These are phyloP conservation scores for Ormosia semicastrata DNA, from an alignment of 306 rosid genomes.

Conservation along the genomic window DNA sequence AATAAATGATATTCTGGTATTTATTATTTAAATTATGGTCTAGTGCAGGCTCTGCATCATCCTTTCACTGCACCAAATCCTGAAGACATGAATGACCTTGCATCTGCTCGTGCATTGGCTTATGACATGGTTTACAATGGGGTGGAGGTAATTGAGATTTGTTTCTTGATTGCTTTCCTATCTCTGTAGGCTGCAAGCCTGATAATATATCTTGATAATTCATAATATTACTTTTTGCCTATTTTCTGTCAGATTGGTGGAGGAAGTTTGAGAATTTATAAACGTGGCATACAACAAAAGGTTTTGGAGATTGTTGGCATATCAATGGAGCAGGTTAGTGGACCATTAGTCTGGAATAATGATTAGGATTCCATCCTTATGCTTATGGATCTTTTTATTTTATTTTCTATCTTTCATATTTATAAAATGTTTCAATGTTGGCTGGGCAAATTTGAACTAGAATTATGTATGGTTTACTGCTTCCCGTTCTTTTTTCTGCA, in stretches of 20 bases:
- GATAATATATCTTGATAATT: conserved; percentile 11
- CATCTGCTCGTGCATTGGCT: conserved; percentile 95
- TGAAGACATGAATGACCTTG: conserved; percentile 78
- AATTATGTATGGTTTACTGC: neutral
- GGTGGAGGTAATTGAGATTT: conserved; percentile 68
- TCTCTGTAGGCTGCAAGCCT: conserved; percentile 19
- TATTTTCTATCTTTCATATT: neutral
- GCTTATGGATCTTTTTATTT: conserved; percentile 1
- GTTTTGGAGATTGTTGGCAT: conserved; percentile 88
- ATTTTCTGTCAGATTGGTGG: conserved; percentile 76
- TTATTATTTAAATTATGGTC: neutral
- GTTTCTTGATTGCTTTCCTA: neutral
- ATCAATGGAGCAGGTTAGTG: conserved; percentile 81
- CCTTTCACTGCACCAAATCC: conserved; percentile 99
- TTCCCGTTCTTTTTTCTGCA: neutral
- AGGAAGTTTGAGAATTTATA: conserved; percentile 92
- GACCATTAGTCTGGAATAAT: neutral
- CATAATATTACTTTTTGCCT: conserved; percentile 8
- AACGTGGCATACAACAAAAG: conserved; percentile 81
- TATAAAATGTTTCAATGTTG: conserved; percentile 1
- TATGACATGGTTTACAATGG: conserved; percentile 99
- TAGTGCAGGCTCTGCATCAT: conserved; percentile 86
- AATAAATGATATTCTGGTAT: neutral
- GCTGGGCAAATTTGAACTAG: neutral
- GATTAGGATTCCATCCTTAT: neutral